These are phyloP conservation scores for Coemansia sp. DNA, from an alignment of 192 early-diverging fungal genomes.

Conservation along the genomic window DNA sequence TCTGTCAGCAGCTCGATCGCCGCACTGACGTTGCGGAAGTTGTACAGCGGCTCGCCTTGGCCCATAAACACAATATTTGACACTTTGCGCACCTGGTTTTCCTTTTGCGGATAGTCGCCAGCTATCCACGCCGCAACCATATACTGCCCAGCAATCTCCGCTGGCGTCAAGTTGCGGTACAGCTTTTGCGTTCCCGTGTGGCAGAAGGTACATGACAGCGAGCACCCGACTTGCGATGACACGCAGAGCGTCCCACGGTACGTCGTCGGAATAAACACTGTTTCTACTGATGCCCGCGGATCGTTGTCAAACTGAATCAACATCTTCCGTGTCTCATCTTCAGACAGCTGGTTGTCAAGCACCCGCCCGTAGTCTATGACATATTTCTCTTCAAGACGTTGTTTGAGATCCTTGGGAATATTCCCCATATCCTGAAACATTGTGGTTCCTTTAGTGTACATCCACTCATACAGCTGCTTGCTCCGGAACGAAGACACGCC, in stretches of 20 bases:
- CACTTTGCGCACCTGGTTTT: constrained; percentile 53
- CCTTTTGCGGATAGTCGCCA: constrained; percentile 60
- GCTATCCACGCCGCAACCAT: constrained; percentile 62
- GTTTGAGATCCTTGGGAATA: constrained; percentile 55
- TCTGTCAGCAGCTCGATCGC: constrained; percentile 62
- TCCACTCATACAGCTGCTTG: constrained; percentile 45
- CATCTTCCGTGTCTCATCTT: constrained; percentile 64
- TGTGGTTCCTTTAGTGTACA: constrained; percentile 56
- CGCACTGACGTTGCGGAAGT: constrained; percentile 68
- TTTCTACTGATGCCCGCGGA: constrained; percentile 64
- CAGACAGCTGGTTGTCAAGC: constrained; percentile 56
- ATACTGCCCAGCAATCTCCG: constrained; percentile 71
- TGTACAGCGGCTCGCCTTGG: constrained; percentile 87
- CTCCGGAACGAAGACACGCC: constrained; percentile 22
- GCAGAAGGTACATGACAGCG: constrained; percentile 83
- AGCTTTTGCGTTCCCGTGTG: constrained; percentile 89
- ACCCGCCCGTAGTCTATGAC: constrained; percentile 61
- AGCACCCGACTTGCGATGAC: constrained; percentile 84
- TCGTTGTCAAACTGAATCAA: constrained; percentile 60
- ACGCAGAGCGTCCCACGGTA: constrained; percentile 73
- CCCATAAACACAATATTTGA: constrained; percentile 94
- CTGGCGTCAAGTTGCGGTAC: constrained; percentile 68
- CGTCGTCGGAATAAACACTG: constrained; percentile 75
- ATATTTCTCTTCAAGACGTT: constrained; percentile 53
- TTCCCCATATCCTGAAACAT: constrained; percentile 69